Evolutionary conservation across 768 basidiomycete genomes (phyloP).

Genomic region (Russula foetens): DNA sequence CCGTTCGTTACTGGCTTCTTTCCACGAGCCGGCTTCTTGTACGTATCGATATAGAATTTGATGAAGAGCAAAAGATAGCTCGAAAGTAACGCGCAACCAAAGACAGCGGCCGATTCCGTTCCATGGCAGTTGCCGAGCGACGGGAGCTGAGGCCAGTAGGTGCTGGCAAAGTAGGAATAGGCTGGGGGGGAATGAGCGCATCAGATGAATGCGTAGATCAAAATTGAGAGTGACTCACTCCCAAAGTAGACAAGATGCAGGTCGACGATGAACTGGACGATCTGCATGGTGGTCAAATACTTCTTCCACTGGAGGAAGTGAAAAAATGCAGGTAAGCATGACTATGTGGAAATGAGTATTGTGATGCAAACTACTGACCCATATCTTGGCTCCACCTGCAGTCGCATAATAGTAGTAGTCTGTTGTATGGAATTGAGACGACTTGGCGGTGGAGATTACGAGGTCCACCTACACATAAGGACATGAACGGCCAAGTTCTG

Average conservation of each 20-base stretch:
- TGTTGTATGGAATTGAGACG: constrained; percentile 27
- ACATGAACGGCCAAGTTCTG: constrained; percentile 93
- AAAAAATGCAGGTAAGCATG: not conserved
- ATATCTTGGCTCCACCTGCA: constrained; percentile 92
- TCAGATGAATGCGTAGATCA: not conserved
- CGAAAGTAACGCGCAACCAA: constrained; percentile 83
- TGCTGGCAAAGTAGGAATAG: constrained; percentile 73
- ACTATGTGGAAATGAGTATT: not conserved
- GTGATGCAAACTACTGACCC: constrained; percentile 45
- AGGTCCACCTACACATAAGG: constrained; percentile 76
- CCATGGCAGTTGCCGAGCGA: constrained; percentile 78
- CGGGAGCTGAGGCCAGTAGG: constrained; percentile 54
- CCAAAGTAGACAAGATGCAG: constrained; percentile 89
- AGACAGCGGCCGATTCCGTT: constrained; percentile 76
- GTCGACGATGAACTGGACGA: constrained; percentile 92
- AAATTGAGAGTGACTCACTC: constrained; percentile 53
- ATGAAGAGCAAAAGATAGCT: constrained; percentile 93
- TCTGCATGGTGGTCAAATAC: constrained; percentile 95
- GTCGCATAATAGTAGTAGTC: constrained; percentile 99
- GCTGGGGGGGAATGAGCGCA: constrained; percentile 30
- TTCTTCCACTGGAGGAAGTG: constrained; percentile 83
- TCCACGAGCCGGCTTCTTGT: constrained; percentile 50
- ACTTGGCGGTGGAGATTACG: not conserved
- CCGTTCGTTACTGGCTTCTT: constrained; percentile 33
- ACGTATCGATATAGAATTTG: constrained; percentile 86